Percentiles rank a stretch among this genome's conserved stretches.
These are phyloP conservation scores for Fistulinella staudtii DNA, from an alignment of 1,284 basidiomycete genomes.

Conservation along the genomic window DNA sequence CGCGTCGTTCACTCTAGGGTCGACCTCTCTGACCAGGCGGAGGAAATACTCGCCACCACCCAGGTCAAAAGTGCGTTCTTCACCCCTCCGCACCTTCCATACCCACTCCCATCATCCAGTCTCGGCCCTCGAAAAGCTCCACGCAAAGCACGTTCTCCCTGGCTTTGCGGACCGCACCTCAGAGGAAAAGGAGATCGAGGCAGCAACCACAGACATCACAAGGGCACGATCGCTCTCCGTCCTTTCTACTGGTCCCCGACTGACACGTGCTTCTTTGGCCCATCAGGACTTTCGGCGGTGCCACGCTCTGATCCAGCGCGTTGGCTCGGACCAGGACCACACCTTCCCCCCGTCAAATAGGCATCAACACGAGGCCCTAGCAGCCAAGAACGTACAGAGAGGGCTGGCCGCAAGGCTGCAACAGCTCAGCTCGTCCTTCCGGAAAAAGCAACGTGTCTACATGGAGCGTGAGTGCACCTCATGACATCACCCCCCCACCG, in stretches of 20 bases:
- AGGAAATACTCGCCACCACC: constrained; percentile 67
- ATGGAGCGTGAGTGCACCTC: constrained; percentile 82
- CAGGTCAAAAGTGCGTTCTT: constrained; percentile 72
- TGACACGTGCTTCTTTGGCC: constrained; percentile 7
- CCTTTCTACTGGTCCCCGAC: constrained; percentile 15
- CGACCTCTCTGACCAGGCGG: constrained; percentile 85
- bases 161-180: constrained; percentile 92
- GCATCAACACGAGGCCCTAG: constrained; percentile 56
- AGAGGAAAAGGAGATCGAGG: constrained; percentile 93
- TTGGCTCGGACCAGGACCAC: constrained; percentile 48
- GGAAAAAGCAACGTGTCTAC: constrained; percentile 97
- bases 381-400: constrained; percentile 95
- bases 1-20: constrained; percentile 57
- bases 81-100: constrained; percentile 10
- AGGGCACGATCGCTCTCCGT: constrained; percentile 41
- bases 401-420: constrained; percentile 94
- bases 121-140: constrained; percentile 81
- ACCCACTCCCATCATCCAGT: constrained; percentile 45
- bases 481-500: constrained; percentile 15
- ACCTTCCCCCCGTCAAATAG: constrained; percentile 49
- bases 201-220: constrained; percentile 84
- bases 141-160: constrained; percentile 93
- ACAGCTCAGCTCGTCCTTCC: constrained; percentile 87
- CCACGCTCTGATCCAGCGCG: constrained; percentile 75
- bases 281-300: constrained; percentile 81